Conservation (phyloP, 768 basidiomycete species). For the Boletus rex-veris region DNA sequence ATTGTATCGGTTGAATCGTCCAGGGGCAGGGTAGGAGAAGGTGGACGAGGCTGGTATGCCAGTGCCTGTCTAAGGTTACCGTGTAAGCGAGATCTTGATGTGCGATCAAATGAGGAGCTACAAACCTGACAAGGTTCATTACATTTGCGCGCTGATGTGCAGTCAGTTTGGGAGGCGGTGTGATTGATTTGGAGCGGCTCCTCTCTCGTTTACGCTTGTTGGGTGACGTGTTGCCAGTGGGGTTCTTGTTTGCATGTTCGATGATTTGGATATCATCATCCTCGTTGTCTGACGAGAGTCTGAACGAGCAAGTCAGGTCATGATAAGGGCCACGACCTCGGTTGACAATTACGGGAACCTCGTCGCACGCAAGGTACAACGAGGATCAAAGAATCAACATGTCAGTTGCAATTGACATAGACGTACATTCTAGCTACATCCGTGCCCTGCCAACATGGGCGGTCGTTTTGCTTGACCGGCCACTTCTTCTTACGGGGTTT, state of each 20-base stretch:
- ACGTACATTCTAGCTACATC: slow-evolving; percentile 42
- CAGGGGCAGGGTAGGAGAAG: slow-evolving; percentile 43
- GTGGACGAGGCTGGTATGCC: slow-evolving; percentile 36
- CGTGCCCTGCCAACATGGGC: slow-evolving; percentile 44
- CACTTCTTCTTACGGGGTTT: slow-evolving; percentile 42
- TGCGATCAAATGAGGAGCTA: not conserved
- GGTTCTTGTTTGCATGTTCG: slow-evolving; percentile 29
- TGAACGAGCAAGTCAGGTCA: slow-evolving; percentile 15
- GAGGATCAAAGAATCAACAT: not conserved
- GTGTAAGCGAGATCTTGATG: slow-evolving; percentile 3
- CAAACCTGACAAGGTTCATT: slow-evolving; percentile 59
- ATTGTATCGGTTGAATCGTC: slow-evolving; percentile 50
- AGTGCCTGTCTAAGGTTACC: slow-evolving; percentile 44
- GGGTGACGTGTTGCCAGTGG: slow-evolving; percentile 19
- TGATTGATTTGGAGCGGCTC: slow-evolving; percentile 69
- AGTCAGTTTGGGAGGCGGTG: slow-evolving; percentile 67
- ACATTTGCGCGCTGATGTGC: slow-evolving; percentile 53
- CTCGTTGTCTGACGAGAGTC: slow-evolving; percentile 41
- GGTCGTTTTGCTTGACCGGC: slow-evolving; percentile 24
- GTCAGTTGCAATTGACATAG: not conserved
- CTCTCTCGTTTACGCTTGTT: slow-evolving; percentile 46
- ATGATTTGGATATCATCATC: slow-evolving; percentile 44
- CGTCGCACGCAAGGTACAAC: not conserved
- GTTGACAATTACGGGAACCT: slow-evolving; percentile 8
- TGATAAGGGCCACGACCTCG: slow-evolving; percentile 10